These are phyloP conservation scores for Acer saccharum DNA, from an alignment of 345 rosid genomes.

Conservation along the genomic window DNA sequence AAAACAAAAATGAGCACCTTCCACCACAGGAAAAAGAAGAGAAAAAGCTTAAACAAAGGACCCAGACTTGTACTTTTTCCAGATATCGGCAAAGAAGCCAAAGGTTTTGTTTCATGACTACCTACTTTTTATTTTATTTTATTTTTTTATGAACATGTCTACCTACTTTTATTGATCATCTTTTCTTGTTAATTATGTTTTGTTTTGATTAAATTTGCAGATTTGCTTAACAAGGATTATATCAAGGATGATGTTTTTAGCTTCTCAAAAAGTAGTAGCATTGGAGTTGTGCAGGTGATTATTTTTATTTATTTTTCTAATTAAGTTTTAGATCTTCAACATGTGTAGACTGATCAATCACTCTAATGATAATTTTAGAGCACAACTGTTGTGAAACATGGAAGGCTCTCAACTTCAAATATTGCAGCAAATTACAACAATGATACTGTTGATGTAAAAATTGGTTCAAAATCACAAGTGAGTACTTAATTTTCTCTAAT, in stretches of 20 bases:
- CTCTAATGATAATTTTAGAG: neutral
- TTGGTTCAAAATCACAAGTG: slow-evolving; percentile 15
- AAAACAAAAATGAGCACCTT: neutral
- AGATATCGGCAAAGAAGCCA: neutral
- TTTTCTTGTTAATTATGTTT: neutral
- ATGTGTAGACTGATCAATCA: neutral
- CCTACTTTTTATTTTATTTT: too few species aligned
- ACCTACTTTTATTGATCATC: neutral
- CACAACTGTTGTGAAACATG: slow-evolving; percentile 5
- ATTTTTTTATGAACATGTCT: too few species aligned
- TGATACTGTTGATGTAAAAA: neutral
- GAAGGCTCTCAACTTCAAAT: neutral
- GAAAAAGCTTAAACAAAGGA: neutral
- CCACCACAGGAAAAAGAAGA: neutral
- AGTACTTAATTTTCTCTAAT: neutral
- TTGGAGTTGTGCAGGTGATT: neutral
- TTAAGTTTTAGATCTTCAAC: neutral
- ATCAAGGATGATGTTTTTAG: slow-evolving; percentile 8
- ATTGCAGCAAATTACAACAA: slow-evolving; percentile 8
- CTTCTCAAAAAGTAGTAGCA: neutral
- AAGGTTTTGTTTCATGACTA: neutral
- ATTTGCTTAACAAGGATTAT: slow-evolving; percentile 14
- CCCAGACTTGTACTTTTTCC: slow-evolving; percentile 7
- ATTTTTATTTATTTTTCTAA: too few species aligned
- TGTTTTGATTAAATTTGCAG: neutral